phyloP scores from a whole-genome alignment of 768 basidiomycete genomes.

The Phaeotremella fagi region DNA sequence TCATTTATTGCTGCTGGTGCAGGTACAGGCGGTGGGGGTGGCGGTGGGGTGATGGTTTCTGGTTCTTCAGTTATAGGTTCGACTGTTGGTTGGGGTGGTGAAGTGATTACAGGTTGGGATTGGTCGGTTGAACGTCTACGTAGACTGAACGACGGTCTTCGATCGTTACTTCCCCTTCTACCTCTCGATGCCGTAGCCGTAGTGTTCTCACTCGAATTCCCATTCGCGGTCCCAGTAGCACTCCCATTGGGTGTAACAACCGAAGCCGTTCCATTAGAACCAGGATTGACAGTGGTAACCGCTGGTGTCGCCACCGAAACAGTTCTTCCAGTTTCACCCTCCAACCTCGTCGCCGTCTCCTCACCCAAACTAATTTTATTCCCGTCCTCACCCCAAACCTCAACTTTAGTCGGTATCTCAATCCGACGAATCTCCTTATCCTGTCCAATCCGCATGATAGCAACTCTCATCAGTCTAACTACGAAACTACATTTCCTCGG shows the following conservation, averaged over 20 bases:
- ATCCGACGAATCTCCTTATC: conserved; percentile 37
- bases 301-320: not conserved
- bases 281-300: not conserved
- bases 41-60: not conserved
- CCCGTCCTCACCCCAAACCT: conserved; percentile 40
- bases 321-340: not conserved
- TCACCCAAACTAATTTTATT: conserved; percentile 18
- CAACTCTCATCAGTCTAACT: conserved; percentile 33
- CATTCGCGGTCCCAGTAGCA: not conserved
- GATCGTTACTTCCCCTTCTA: not conserved
- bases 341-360: not conserved
- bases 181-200: not conserved
- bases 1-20: not conserved
- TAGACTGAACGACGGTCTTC: not conserved
- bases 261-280: not conserved
- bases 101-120: not conserved
- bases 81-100: not conserved
- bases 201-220: not conserved
- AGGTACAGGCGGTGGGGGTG: too few species aligned
- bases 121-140: not conserved
- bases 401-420: conserved; percentile 30
- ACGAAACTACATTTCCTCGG: conserved; percentile 28
- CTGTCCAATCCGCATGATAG: conserved; percentile 28
- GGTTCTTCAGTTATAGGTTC: conserved; percentile 2
- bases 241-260: not conserved